phyloP scores from a whole-genome alignment of 371 early-diverging fungal species.

The Rhizopus microsporus region DNA sequence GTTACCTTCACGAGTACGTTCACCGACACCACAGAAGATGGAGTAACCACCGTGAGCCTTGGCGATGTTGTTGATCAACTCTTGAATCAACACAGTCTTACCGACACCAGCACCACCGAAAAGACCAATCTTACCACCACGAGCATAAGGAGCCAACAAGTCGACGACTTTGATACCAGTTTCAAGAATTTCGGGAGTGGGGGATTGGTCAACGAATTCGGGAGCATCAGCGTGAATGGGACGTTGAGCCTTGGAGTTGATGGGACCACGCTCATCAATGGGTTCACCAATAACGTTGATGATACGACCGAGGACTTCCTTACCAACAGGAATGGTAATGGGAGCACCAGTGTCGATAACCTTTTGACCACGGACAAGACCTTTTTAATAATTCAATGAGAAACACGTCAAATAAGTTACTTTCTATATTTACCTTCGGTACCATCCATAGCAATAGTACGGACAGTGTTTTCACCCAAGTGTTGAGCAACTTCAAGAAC shows the following conservation, averaged over 20 bases:
- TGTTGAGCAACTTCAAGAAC: constrained; percentile 98
- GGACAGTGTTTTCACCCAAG: constrained; percentile 97
- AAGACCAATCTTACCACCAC: constrained; percentile 98
- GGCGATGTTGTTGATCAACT: constrained; percentile 96
- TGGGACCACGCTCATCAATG: constrained; percentile 97
- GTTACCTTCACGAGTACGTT: constrained; percentile 97
- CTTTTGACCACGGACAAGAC: constrained; percentile 96
- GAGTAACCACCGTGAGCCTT: constrained; percentile 98
- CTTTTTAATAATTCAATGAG: constrained; percentile 53
- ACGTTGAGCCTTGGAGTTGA: constrained; percentile 80
- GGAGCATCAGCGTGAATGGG: constrained; percentile 94
- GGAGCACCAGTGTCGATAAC: constrained; percentile 94
- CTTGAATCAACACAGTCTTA: constrained; percentile 97
- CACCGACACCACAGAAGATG: constrained; percentile 95
- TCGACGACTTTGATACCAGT: constrained; percentile 98
- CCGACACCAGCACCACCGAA: constrained; percentile 99
- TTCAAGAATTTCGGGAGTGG: constrained; percentile 91
- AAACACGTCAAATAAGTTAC: constrained; percentile 3
- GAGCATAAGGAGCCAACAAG: constrained; percentile 93
- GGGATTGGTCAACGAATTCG: constrained; percentile 92
- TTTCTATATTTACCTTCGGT: constrained; percentile 49
- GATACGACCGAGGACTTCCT: constrained; percentile 95
- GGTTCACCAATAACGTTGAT: constrained; percentile 99
- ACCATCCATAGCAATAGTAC: constrained; percentile 99
- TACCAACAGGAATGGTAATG: constrained; percentile 93